Evolutionary conservation across 352 stramenopile genomes (phyloP).

Genomic region (Phytophthora megakarya): DNA sequence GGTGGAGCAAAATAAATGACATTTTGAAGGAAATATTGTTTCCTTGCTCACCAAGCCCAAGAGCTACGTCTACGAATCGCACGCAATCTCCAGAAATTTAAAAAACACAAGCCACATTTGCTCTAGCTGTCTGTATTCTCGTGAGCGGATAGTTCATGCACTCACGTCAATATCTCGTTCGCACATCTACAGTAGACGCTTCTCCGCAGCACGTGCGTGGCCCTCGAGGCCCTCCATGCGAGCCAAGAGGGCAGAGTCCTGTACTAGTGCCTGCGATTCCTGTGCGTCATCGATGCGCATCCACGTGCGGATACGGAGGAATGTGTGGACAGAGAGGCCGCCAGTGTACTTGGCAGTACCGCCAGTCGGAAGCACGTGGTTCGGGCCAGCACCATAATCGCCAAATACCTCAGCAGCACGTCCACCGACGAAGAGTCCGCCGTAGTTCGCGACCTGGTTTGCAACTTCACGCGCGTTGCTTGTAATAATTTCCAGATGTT

Average conservation of each 20-base stretch:
- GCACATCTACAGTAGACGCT: slow-evolving; percentile 66
- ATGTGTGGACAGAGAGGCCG: slow-evolving; percentile 97
- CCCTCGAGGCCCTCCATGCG: slow-evolving; percentile 88
- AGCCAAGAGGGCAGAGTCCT: slow-evolving; percentile 95
- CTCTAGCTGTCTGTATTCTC: slow-evolving; percentile 40
- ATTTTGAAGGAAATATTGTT: too few species aligned
- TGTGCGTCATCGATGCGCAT: slow-evolving; percentile 96
- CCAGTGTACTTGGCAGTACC: slow-evolving; percentile 98
- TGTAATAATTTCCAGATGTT: slow-evolving; percentile 94
- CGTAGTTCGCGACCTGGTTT: slow-evolving; percentile 74
- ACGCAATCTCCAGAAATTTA: too few species aligned
- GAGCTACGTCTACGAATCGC: too few species aligned
- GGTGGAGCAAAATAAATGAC: too few species aligned
- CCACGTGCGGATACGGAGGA: slow-evolving; percentile 98
- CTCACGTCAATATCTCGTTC: slow-evolving; percentile 1
- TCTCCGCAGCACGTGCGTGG: slow-evolving; percentile 79
- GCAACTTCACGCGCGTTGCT: slow-evolving; percentile 88
- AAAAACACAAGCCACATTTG: slow-evolving; percentile 17
- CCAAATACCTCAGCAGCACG: slow-evolving; percentile 95
- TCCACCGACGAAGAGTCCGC: slow-evolving; percentile 95
- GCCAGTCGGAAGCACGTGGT: slow-evolving; percentile 98
- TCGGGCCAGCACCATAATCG: slow-evolving; percentile 98
- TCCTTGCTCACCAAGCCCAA: too few species aligned
- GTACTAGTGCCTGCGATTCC: slow-evolving; percentile 85
- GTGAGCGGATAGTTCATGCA: slow-evolving; percentile 11